Percentiles rank a stretch among this genome's conserved stretches.
Conservation (phyloP, 2,329 filamentous ascomycete species). For the Claviceps capensis region DNA sequence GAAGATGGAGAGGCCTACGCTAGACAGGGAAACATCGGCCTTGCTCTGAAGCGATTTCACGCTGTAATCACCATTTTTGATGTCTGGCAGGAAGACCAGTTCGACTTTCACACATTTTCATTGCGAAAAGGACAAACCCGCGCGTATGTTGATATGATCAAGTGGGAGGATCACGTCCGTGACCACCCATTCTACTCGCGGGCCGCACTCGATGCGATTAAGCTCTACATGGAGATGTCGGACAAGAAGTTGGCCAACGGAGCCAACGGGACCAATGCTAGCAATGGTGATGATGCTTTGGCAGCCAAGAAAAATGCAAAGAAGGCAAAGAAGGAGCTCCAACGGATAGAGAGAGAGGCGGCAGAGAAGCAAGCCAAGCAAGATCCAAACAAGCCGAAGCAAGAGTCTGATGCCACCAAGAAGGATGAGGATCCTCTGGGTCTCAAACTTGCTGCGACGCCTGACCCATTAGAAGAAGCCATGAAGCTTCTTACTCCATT, state of each 20-base stretch:
- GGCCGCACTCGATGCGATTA: constrained; percentile 68
- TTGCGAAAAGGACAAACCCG: constrained; percentile 92
- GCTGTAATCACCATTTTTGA: constrained; percentile 87
- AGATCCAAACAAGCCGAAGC: constrained; percentile 66
- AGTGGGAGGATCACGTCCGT: constrained; percentile 84
- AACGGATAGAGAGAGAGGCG: constrained; percentile 56
- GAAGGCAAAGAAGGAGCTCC: constrained; percentile 69
- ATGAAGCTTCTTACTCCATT: constrained; percentile 76
- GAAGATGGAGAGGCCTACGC: constrained; percentile 88
- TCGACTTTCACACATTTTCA: constrained; percentile 97
- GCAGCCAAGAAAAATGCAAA: constrained; percentile 80
- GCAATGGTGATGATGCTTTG: constrained; percentile 40
- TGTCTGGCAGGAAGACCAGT: constrained; percentile 95
- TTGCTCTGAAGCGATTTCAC: constrained; percentile 87
- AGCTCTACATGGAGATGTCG: constrained; percentile 64
- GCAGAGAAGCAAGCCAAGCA: constrained; percentile 66
- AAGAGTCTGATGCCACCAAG: constrained; percentile 61
- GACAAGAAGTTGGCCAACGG: constrained; percentile 60
- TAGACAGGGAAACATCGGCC: constrained; percentile 65
- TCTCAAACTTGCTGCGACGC: constrained; percentile 63
- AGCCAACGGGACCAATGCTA: constrained; percentile 41
- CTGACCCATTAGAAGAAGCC: constrained; percentile 71
- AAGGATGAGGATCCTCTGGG: constrained; percentile 83
- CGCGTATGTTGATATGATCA: constrained; percentile 89
- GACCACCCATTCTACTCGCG: constrained; percentile 89